phyloP scores from a whole-genome alignment of 1,284 basidiomycete genomes.

The Cryptococcus neoformans region DNA sequence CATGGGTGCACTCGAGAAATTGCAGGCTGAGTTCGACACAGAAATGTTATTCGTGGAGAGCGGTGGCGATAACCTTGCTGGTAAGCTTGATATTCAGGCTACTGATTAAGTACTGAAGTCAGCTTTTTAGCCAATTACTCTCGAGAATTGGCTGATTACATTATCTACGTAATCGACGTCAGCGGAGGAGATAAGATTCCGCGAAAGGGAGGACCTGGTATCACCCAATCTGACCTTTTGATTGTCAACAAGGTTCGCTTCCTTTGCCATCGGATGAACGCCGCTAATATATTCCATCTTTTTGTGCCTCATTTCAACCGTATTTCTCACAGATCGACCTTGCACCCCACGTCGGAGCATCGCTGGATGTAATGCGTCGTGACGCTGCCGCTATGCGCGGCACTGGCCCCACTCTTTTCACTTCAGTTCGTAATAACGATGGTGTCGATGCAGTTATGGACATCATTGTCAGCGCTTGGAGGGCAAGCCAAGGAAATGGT shows the following conservation, averaged over 20 bases:
- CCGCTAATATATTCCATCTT: no score
- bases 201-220: conserved; percentile 94
- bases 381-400: conserved; percentile 93
- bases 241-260: conserved; percentile 84
- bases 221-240: conserved; percentile 84
- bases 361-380: conserved; percentile 89
- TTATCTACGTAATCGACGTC: conserved; percentile 79
- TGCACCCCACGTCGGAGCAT: conserved; percentile 88
- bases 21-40: conserved; percentile 49
- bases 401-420: conserved; percentile 88
- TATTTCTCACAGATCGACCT: conserved; percentile 70
- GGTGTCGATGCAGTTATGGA: conserved; percentile 81
- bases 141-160: conserved; percentile 93
- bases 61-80: conserved; percentile 20
- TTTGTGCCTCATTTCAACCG: neutral
- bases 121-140: conserved; percentile 79
- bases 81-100: conserved; percentile 2
- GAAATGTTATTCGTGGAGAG: conserved; percentile 84
- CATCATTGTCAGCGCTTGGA: conserved; percentile 83
- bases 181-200: conserved; percentile 97
- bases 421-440: conserved; percentile 73
- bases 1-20: conserved; percentile 57
- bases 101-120: neutral
- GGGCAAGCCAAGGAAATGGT: conserved; percentile 50
- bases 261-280: neutral